Evolutionary conservation across 2,329 filamentous ascomycete species (phyloP).

Genomic region (Pseudogymnoascus sp.): DNA sequence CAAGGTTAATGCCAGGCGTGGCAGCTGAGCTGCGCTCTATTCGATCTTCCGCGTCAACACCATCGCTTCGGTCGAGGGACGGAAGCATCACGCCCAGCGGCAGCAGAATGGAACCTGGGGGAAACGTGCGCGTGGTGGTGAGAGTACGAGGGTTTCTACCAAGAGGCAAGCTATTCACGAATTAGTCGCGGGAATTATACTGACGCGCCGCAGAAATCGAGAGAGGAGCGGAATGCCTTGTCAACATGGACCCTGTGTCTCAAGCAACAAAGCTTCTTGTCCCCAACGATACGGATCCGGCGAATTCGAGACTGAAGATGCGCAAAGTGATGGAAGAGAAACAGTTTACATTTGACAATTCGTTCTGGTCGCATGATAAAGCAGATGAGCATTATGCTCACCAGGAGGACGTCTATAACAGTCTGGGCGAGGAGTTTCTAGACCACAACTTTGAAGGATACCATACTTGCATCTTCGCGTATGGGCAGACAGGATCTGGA

Average conservation of each 20-base stretch:
- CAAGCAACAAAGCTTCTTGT: conserved; percentile 77
- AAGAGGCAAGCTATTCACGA: conserved; percentile 50
- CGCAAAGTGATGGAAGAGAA: conserved; percentile 80
- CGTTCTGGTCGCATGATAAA: conserved; percentile 90
- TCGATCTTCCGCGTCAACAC: conserved; percentile 68
- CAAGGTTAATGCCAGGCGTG: conserved; percentile 41
- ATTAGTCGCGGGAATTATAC: background rate
- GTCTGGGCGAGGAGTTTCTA: conserved; percentile 89
- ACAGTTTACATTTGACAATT: conserved; percentile 92
- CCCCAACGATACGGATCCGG: conserved; percentile 51
- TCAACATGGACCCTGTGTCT: conserved; percentile 82
- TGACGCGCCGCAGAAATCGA: conserved; percentile 59
- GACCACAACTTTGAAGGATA: conserved; percentile 99
- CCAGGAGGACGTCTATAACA: conserved; percentile 91
- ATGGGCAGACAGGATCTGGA: conserved; percentile 93
- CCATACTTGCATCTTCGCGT: conserved; percentile 98
- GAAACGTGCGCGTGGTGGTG: conserved; percentile 78
- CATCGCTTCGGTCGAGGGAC: conserved; percentile 68
- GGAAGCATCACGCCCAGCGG: conserved; percentile 52
- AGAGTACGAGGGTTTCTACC: conserved; percentile 73
- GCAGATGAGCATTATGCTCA: conserved; percentile 78
- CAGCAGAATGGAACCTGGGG: conserved; percentile 52
- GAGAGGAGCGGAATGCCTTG: conserved; percentile 73
- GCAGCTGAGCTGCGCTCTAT: conserved; percentile 34
- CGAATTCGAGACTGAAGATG: conserved; percentile 53